Base-by-base conservation (phyloP, 2,329 filamentous ascomycete genomes). In the Botrytis byssoidea region DNA sequence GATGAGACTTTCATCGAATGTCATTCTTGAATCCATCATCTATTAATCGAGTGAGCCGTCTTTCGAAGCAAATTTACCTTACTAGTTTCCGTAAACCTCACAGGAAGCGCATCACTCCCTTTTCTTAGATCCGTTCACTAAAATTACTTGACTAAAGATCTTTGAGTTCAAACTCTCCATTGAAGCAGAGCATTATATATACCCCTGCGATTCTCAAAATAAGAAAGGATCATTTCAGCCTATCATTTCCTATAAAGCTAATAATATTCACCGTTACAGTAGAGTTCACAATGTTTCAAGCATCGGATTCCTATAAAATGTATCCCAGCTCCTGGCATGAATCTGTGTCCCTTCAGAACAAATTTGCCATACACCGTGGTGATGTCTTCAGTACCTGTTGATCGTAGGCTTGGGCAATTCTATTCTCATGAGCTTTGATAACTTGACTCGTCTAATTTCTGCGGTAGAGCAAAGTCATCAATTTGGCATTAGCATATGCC, bases 381-480 rank as follows among this genome's bases (percentile, higher is more conserved):
- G 4, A 51, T 12, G 48, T n/a, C 22, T 51, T 51, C 10, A n/a
- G n/a, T n/a, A 14, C 48, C n/a, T 51, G 10, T 3, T 14, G 1
- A 0, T 14, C 10, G 25, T n/a, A 51, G 25, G 25, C 4, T n/a
- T n/a, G 25, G 4, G 5, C 1, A n/a, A 51, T n/a, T 12, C 3
- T 10, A n/a, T n/a, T 14, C 10, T 4, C 14, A n/a, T n/a, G 10
- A 22, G 8, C 12, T 51, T 51, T n/a, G 25, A 51, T 51, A n/a
- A 14, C 10, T 51, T 51, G 22, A 51, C 44, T 46, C 18, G 4
- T 46, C 44, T 46, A 8, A 46, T 46, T 1, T 0, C 8, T 20
- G 3, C 44, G 20, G 44, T 46, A 1, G 18, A 46, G 8, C 0
- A 46, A 0, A 22, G 32, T 14, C 0, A n/a, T n/a, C 4, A 10